phyloP scores from a whole-genome alignment of 495 filamentous ascomycete genomes.

The Cercophora scortea region DNA sequence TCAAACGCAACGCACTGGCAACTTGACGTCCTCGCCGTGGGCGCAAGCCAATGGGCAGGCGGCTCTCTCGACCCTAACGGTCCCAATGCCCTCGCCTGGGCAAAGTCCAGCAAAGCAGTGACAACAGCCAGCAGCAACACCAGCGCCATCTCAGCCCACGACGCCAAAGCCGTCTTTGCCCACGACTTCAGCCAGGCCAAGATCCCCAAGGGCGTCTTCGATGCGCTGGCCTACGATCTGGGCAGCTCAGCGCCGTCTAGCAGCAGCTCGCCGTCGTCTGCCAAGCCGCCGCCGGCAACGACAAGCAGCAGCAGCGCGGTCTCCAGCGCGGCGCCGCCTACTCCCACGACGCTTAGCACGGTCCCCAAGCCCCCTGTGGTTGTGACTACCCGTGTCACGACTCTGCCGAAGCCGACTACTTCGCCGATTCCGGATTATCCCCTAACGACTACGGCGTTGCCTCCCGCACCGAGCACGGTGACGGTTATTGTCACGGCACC shows the following conservation, averaged over 20 bases:
- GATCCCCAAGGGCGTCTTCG: slow-evolving; percentile 22
- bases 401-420: slow-evolving; percentile 1
- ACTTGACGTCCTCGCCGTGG: slow-evolving; percentile 34
- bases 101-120: slow-evolving; percentile 13
- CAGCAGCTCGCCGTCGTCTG: background rate
- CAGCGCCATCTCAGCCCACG: slow-evolving; percentile 19
- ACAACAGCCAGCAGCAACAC: slow-evolving; percentile 17
- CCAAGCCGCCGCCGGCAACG: background rate
- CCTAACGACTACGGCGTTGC: background rate
- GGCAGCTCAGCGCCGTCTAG: background rate
- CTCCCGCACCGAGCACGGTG: too few relatives aligned
- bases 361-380: background rate
- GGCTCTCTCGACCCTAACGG: slow-evolving; percentile 24
- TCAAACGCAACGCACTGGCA: slow-evolving; percentile 44
- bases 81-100: slow-evolving; percentile 18
- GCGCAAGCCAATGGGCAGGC: slow-evolving; percentile 32
- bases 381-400: slow-evolving; percentile 9
- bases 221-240: slow-evolving; percentile 18
- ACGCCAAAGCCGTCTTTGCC: slow-evolving; percentile 14
- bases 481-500: too few relatives aligned
- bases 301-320: too few relatives aligned
- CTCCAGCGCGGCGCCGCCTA: background rate
- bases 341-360: background rate
- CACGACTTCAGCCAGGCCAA: slow-evolving; percentile 20
- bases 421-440: background rate